Conservation (phyloP, 2,329 filamentous ascomycete genomes). For the Diaporthe ampelina region DNA sequence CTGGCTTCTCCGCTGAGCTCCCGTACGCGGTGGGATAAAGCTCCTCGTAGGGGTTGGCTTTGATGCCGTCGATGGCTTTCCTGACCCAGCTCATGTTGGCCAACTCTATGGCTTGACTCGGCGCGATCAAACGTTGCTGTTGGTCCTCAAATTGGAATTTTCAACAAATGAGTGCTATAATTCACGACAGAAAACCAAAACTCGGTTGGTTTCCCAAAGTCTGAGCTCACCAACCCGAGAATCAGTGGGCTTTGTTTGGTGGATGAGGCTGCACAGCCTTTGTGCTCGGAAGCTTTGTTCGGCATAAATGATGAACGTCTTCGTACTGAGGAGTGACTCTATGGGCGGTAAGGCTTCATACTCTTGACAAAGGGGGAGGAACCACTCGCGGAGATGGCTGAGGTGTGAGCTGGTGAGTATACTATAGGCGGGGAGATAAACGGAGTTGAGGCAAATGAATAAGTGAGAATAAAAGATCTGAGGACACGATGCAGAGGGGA, state of each 20-base stretch:
- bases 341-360: not conserved
- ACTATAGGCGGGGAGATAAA: no score
- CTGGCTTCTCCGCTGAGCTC: slow-evolving; percentile 1
- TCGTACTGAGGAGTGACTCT: not conserved
- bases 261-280: not conserved
- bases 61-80: not conserved
- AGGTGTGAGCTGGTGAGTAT: no score
- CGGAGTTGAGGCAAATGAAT: no score
- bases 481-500: no score
- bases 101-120: rapidly evolving
- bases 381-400: no score
- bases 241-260: not conserved
- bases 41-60: slow-evolving; percentile 14
- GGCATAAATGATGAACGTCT: not conserved
- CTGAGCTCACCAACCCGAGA: not conserved
- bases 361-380: not conserved
- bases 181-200: no score
- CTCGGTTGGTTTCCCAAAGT: no score
- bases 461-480: no score
- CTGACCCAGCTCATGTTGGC: slow-evolving; percentile 32
- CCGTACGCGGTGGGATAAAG: slow-evolving; percentile 29
- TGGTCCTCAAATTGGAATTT: rapidly evolving
- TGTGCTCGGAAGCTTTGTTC: not conserved
- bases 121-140: not conserved
- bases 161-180: no score